Base-by-base conservation (phyloP, 1,139 yeast genomes). In the Blastobotrys arbuscula region DNA sequence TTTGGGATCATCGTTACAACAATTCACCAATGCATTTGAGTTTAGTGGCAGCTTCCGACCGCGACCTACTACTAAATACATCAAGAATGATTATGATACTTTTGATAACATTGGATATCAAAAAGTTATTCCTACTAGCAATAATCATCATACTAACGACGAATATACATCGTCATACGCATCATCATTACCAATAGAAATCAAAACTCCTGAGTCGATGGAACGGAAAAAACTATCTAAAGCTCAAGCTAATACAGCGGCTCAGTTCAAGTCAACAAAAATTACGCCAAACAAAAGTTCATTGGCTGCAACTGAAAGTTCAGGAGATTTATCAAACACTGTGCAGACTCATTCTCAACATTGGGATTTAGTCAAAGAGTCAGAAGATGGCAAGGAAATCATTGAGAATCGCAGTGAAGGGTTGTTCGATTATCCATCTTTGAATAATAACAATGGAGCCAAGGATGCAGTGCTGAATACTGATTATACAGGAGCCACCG, bases 151-250 rank as follows among this genome's bases (percentile, higher is more conserved):
- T 12, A 28, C 6, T 19, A 7, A 21, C 9, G 44, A 39, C 15
- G 16, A 40, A 15, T 34, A 44, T 20, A 30, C 49, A 2, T 52
- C 57, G 19, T 26, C 54, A 13, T 52, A 50, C 37, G 59, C 55
- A n/a, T 53, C 57, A 28, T 51, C 56, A n/a, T 44, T 59, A 28
- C 61, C 62, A 13, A 58, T 58, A 18, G 34, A 38, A 4, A 41
- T 45, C 44, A 21, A 15, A 19, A 35, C 23, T 9, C 48, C 44
- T 18, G 19, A 16, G 34, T 16, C 20, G 4, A 2, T 8, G 21
- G 21, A 30, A 26, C 3, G 34, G n/a, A 7, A 23, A 7, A 23
- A 20, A 16, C 33, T 24, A 15, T 3, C 8, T 9, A 7, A 24
- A 31, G 10, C 23, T n/a, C 19, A 3, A 26, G 15, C 13, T 19